Evolutionary conservation across 1,284 basidiomycete genomes (phyloP).

Genomic region (Sporisorium reilianum): DNA sequence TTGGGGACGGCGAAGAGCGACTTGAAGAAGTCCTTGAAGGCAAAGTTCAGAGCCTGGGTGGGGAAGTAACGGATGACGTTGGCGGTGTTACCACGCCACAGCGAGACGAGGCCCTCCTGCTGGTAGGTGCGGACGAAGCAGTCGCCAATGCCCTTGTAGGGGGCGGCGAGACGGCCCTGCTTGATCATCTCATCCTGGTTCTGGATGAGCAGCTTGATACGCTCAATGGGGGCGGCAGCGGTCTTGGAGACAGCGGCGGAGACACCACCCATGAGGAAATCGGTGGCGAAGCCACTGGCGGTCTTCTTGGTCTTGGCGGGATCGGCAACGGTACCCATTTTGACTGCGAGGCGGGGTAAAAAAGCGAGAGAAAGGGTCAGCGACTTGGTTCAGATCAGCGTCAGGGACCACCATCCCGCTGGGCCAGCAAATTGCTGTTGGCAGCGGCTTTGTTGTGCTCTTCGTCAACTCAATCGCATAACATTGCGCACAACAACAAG

Average conservation of each 20-base stretch:
- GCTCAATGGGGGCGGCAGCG: slow-evolving; percentile 69
- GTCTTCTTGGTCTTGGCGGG: slow-evolving; percentile 62
- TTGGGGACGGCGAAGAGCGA: slow-evolving; percentile 67
- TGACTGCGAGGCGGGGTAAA: slow-evolving; percentile 26
- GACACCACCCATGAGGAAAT: slow-evolving; percentile 69
- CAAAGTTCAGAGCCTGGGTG: slow-evolving; percentile 69
- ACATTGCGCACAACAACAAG: neutral
- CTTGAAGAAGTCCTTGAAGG: slow-evolving; percentile 70
- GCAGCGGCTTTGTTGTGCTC: neutral
- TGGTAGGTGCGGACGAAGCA: slow-evolving; percentile 69
- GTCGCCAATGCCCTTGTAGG: slow-evolving; percentile 70
- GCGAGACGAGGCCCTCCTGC: slow-evolving; percentile 68
- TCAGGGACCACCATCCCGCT: too few relatives aligned
- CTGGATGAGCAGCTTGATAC: slow-evolving; percentile 70
- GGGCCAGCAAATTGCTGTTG: neutral
- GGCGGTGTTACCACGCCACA: slow-evolving; percentile 70
- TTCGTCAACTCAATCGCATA: neutral
- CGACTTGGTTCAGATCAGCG: too few relatives aligned
- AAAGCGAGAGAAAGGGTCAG: slow-evolving; percentile 11
- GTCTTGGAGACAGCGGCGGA: slow-evolving; percentile 70
- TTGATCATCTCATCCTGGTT: slow-evolving; percentile 70
- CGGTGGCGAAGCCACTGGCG: slow-evolving; percentile 63
- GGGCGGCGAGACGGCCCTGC: slow-evolving; percentile 68
- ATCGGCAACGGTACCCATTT: slow-evolving; percentile 63
- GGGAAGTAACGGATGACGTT: slow-evolving; percentile 70